Base-by-base conservation (phyloP, 1,284 basidiomycete species). In the Thecaphora thlaspeos region DNA sequence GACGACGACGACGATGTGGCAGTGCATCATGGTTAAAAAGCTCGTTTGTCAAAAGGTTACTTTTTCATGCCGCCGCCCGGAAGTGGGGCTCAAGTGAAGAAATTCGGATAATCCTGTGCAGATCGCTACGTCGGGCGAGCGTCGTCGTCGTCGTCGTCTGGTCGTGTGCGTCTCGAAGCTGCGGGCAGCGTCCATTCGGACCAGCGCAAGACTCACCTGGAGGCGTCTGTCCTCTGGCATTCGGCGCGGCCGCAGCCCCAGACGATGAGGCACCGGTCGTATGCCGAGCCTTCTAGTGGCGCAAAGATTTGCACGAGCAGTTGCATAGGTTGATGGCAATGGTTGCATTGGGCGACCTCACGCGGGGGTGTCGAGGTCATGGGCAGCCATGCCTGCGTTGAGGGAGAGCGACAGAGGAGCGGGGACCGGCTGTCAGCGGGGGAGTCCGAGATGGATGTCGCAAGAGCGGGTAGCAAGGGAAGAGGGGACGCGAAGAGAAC, bases 291-390 rank as follows among this genome's bases (percentile, higher is more conserved):
- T 26, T 71, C 72, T 9, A 76, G 62, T 4, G 75, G 75, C 7
- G 75, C 75, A 55, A 77, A 77, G 48, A 77, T 71, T 47, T 77
- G 69, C 1, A 76, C 64, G n/a, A 77, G 57, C 9, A 77, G 65
- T 45, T 75, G 71, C 75, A 77, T 77, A 28, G 62, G 56, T 26
- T 63, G 57, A n/a, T 57, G 48, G 47, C 75, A 77, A 22, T 55
- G 43, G 18, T 36, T 36, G 46, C 74, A 76, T 5, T 55, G 34
- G 0, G 71, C 59, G 2, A 68, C 47, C 1, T 58, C 46, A 4
- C 50, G 45, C 4, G 63, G 57, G 2, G 71, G 71, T 9, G 44
- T 51, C 0, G 64, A 57, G 40, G 43, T 60, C 49, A 55, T 56
- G 1, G 73, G 73, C 9, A 76, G 62, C 73, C 72, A 76, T 5